Evolutionary conservation across 495 filamentous ascomycete genomes (phyloP).

Genomic region (Saxophila tyrrhenica): DNA sequence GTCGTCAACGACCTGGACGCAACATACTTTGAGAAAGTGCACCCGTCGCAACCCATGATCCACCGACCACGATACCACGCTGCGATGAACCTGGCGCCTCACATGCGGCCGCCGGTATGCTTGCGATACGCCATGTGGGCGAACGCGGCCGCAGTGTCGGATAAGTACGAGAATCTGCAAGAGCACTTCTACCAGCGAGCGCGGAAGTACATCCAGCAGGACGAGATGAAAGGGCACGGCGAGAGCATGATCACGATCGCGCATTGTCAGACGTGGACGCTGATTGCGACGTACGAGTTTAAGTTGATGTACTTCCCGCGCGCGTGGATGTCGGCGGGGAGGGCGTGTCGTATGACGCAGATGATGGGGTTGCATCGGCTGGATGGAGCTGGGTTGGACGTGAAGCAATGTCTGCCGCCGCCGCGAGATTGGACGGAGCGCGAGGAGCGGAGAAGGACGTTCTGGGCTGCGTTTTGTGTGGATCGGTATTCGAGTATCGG

Average conservation of each 20-base stretch:
- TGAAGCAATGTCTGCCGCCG: conserved; percentile 79
- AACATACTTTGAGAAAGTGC: conserved; percentile 83
- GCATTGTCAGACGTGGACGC: conserved; percentile 69
- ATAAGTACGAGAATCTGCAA: conserved; percentile 65
- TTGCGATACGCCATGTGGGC: conserved; percentile 93
- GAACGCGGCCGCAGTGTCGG: conserved; percentile 67
- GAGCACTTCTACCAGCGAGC: conserved; percentile 79
- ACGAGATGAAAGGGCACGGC: conserved; percentile 88
- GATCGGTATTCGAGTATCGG: conserved; percentile 95
- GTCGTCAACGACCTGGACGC: conserved; percentile 87
- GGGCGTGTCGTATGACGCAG: conserved; percentile 60
- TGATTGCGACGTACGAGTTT: conserved; percentile 81
- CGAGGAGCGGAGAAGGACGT: conserved; percentile 83
- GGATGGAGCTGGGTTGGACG: conserved; percentile 76
- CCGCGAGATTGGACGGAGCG: conserved; percentile 86
- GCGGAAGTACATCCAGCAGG: conserved; percentile 77
- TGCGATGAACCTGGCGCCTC: conserved; percentile 72
- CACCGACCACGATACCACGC: conserved; percentile 78
- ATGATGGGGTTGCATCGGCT: conserved; percentile 93
- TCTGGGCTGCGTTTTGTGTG: conserved; percentile 84
- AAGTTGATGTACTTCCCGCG: conserved; percentile 96
- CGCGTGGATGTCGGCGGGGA: conserved; percentile 86
- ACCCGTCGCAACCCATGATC: conserved; percentile 74
- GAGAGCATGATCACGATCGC: conserved; percentile 73
- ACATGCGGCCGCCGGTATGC: conserved; percentile 74